A percentile compares a stretch with the other conserved stretches of the same genome.
phyloP scores from a whole-genome alignment of 495 filamentous ascomycete genomes.

The Ascodesmis nigricans region DNA sequence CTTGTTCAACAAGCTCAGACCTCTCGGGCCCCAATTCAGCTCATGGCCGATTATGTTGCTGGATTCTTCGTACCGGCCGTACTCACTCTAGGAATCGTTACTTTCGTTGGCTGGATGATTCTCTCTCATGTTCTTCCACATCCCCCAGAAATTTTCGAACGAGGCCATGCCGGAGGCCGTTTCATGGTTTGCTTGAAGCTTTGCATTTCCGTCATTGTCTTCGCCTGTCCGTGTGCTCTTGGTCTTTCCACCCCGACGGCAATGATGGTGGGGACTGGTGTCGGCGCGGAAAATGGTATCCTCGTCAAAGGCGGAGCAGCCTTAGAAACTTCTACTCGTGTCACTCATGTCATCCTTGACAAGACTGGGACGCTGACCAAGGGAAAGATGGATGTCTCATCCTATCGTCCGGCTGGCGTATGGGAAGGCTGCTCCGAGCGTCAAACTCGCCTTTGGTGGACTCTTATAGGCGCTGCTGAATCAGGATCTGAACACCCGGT shows the following conservation, averaged over 20 bases:
- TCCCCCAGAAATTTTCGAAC: conserved; percentile 76
- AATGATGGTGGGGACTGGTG: conserved; percentile 94
- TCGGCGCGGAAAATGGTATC: conserved; percentile 93
- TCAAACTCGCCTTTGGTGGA: conserved; percentile 72
- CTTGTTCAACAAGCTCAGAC: conserved; percentile 94
- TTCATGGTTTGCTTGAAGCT: conserved; percentile 94
- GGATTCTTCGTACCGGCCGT: conserved; percentile 91
- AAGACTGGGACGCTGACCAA: conserved; percentile 94
- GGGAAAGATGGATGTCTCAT: conserved; percentile 79
- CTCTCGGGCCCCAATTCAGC: conserved; percentile 80
- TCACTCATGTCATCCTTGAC: conserved; percentile 91
- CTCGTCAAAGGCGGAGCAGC: conserved; percentile 90
- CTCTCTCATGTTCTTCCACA: conserved; percentile 60
- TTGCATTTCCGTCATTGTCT: conserved; percentile 96
- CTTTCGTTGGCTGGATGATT: conserved; percentile 86
- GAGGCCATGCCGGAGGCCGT: conserved; percentile 58
- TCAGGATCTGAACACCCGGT: conserved; percentile 90
- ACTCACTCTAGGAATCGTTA: conserved; percentile 58
- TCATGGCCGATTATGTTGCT: conserved; percentile 73
- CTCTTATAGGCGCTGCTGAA: conserved; percentile 76
- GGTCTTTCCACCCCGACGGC: conserved; percentile 88
- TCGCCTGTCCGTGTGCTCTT: conserved; percentile 89
- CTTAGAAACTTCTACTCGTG: conserved; percentile 74
- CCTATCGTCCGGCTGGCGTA: conserved; percentile 36
- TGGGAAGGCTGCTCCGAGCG: conserved; percentile 51